Evolutionary conservation across 2,329 filamentous ascomycete species (phyloP).

Genomic region (Xylaria sp.): DNA sequence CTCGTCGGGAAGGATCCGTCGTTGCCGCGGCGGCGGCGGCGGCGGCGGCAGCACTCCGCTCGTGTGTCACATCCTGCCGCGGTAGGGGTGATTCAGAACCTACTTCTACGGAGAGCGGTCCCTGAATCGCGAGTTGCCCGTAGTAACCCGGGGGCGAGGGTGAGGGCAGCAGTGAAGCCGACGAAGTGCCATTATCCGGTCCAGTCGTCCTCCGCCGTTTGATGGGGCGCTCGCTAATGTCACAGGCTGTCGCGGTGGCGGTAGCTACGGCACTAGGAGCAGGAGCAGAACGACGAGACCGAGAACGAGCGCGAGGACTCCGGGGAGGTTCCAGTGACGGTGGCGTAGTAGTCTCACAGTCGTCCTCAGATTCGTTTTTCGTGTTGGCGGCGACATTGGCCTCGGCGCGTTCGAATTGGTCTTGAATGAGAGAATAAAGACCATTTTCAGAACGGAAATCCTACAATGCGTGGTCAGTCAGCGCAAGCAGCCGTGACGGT

Average conservation of each 20-base stretch:
- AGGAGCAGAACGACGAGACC: background rate
- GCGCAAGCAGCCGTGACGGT: conserved; percentile 20
- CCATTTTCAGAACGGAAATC: conserved; percentile 79
- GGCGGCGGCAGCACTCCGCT: background rate
- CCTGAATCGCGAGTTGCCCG: background rate
- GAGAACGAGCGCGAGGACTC: background rate
- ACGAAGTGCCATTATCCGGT: conserved; percentile 15
- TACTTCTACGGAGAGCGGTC: background rate
- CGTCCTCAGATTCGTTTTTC: conserved; percentile 44
- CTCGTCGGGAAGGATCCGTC: conserved; percentile 31
- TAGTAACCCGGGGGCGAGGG: background rate
- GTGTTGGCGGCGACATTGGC: conserved; percentile 49
- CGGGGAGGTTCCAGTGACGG: background rate
- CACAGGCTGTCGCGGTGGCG: conserved; percentile 39
- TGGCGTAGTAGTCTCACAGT: conserved; percentile 19
- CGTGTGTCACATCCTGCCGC: conserved; percentile 1
- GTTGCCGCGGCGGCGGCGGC: background rate
- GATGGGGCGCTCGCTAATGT: conserved; percentile 46
- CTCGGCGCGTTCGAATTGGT: conserved; percentile 69
- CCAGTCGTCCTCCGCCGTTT: conserved; percentile 45
- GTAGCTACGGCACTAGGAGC: background rate
- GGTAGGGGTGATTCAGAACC: background rate
- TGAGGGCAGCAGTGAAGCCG: conserved; percentile 7
- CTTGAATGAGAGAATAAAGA: conserved; percentile 77
- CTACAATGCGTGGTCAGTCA: conserved; percentile 51